These are phyloP conservation scores for Calonectria crousiana DNA, from an alignment of 2,329 filamentous ascomycete species.

Conservation along the genomic window DNA sequence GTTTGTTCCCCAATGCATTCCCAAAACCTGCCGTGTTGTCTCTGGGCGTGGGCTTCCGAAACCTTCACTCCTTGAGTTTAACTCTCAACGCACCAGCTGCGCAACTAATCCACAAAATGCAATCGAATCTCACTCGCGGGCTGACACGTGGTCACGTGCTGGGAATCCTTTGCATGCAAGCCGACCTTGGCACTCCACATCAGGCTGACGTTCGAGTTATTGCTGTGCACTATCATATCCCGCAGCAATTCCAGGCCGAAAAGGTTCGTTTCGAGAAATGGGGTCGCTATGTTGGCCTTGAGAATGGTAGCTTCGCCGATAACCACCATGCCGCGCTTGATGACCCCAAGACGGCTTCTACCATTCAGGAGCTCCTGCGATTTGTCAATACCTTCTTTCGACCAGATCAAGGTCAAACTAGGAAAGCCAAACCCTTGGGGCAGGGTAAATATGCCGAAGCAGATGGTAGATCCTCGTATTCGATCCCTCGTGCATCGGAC, in stretches of 20 bases:
- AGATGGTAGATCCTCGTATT: neutral
- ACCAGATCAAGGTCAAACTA: neutral
- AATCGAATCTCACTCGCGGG: too few relatives aligned
- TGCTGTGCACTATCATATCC: too few relatives aligned
- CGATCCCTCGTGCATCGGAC: neutral
- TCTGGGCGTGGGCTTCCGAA: neutral
- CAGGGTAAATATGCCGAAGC: neutral
- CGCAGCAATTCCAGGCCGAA: neutral
- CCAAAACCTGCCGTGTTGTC: neutral
- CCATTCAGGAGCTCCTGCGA: neutral
- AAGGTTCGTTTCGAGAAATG: neutral
- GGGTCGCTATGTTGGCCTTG: neutral
- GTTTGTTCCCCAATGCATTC: neutral
- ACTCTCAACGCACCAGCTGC: too few relatives aligned
- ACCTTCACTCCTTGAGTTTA: neutral
- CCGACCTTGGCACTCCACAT: too few relatives aligned
- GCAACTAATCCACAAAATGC: too few relatives aligned
- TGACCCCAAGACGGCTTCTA: neutral
- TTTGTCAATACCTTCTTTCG: neutral
- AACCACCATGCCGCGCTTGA: neutral
- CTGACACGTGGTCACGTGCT: too few relatives aligned
- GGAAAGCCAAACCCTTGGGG: neutral
- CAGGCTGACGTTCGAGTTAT: too few relatives aligned
- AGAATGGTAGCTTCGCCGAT: neutral
- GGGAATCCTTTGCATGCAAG: too few relatives aligned